These are phyloP conservation scores for Lepidium sativum DNA, from an alignment of 345 rosid genomes.

Conservation along the genomic window DNA sequence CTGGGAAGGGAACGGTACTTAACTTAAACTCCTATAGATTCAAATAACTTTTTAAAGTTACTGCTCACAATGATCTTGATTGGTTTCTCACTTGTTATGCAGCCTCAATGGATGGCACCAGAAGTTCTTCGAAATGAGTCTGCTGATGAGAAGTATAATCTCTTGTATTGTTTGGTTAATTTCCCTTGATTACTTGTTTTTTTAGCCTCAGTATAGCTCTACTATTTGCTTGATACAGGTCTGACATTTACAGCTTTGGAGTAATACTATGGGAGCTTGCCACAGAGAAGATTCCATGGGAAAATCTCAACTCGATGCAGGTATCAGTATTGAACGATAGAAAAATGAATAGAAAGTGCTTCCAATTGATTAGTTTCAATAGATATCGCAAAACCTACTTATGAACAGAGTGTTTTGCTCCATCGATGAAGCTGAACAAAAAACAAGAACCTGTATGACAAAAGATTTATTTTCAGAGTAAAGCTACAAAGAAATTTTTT, in stretches of 20 bases:
- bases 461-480: conserved; percentile 1
- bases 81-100: conserved; percentile 11
- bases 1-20: conserved; percentile 91
- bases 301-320: conserved; percentile 89
- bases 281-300: conserved; percentile 97
- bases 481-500: background rate
- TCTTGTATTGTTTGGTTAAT: background rate
- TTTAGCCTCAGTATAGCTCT: conserved; percentile 6
- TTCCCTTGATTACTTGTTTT: background rate
- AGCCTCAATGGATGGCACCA: conserved; percentile 99
- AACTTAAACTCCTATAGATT: background rate
- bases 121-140: conserved; percentile 94
- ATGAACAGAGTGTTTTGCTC: no score
- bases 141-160: conserved; percentile 81
- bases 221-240: conserved; percentile 39
- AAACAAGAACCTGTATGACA: no score
- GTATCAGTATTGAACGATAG: conserved; percentile 30
- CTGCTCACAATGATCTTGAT: background rate
- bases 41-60: background rate
- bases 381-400: background rate
- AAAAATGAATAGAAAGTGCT: background rate
- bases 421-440: no score
- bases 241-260: conserved; percentile 89
- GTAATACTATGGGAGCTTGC: conserved; percentile 93
- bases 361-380: background rate